These are phyloP conservation scores for Cucumis cinereus DNA, from an alignment of 306 rosid genomes.

Conservation along the genomic window DNA sequence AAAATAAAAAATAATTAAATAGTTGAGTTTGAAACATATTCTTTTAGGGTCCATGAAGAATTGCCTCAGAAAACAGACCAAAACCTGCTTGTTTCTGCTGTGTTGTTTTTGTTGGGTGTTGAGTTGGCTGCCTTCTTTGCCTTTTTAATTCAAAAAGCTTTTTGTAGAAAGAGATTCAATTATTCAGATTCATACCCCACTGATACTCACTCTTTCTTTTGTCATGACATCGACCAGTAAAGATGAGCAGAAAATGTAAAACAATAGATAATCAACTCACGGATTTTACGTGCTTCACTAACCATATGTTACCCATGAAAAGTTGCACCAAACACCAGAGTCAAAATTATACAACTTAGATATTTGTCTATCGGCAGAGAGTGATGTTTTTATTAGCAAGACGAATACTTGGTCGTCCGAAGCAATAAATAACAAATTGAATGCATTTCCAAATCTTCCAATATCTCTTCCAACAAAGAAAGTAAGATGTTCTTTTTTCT, in stretches of 20 bases:
- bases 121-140: slow-evolving; percentile 25
- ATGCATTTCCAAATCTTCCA: not conserved
- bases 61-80: slow-evolving; percentile 16
- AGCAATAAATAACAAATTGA: no score
- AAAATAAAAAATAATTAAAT: not conserved
- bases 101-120: slow-evolving; percentile 33
- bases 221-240: no score
- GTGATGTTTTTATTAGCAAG: no score
- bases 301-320: no score
- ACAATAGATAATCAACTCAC: no score
- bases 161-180: not conserved
- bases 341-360: no score
- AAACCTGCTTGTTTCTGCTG: slow-evolving; percentile 18
- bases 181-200: not conserved
- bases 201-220: not conserved
- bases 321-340: no score
- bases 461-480: not conserved
- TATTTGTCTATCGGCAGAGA: no score
- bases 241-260: no score
- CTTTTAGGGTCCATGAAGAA: slow-evolving; percentile 28
- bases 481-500: not conserved
- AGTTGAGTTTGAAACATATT: not conserved
- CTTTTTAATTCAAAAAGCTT: not conserved
- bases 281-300: no score
- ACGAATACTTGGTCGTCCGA: no score